phyloP scores from a whole-genome alignment of 768 basidiomycete species.

The Nidularia sp. region DNA sequence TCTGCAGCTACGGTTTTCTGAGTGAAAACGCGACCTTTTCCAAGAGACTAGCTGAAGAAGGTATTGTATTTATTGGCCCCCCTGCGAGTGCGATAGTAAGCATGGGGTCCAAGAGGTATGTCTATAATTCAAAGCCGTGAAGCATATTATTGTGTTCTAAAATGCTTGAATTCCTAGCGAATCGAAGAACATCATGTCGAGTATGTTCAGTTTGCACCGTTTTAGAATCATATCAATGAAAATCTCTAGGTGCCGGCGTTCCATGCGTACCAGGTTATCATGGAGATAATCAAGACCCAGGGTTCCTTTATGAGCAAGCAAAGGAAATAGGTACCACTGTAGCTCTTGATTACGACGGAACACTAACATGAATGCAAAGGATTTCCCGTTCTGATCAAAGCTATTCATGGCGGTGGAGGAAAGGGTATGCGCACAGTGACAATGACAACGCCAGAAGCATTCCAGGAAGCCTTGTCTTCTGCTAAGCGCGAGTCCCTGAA shows the following conservation, averaged over 20 bases:
- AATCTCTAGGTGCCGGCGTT: constrained; percentile 70
- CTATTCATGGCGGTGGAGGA: constrained; percentile 93
- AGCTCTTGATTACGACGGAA: neutral
- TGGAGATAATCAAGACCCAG: constrained; percentile 72
- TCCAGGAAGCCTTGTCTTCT: constrained; percentile 77
- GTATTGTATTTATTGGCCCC: constrained; percentile 89
- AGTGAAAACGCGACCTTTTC: constrained; percentile 90
- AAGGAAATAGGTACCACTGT: constrained; percentile 58
- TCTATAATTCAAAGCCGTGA: neutral
- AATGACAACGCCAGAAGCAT: constrained; percentile 53
- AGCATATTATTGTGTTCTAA: neutral
- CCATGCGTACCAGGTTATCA: constrained; percentile 96
- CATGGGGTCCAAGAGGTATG: constrained; percentile 93
- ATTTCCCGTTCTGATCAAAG: constrained; percentile 93
- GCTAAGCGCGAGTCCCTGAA: constrained; percentile 88
- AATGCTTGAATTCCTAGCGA: constrained; percentile 44
- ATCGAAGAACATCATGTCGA: constrained; percentile 92
- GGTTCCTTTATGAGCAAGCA: constrained; percentile 66
- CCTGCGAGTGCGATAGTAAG: constrained; percentile 83
- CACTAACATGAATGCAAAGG: constrained; percentile 30
- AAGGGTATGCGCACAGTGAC: constrained; percentile 90
- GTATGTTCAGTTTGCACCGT: constrained; percentile 29
- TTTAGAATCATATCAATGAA: constrained; percentile 4
- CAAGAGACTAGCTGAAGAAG: constrained; percentile 64
- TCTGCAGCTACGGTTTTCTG: constrained; percentile 77